phyloP scores from a whole-genome alignment of 441 rosid species.

The Pelargonium fulgidum region DNA sequence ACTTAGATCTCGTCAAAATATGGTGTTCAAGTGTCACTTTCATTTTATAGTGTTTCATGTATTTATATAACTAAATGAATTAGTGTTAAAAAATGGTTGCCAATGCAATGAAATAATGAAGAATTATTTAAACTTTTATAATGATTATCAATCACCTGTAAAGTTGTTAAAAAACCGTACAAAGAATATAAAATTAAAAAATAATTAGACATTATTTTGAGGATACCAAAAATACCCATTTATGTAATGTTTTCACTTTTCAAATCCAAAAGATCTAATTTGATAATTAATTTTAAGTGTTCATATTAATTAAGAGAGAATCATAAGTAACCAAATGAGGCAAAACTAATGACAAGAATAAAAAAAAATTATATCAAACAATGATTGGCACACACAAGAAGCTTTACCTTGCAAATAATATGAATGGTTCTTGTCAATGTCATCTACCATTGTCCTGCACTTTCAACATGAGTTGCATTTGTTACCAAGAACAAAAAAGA shows the following conservation, averaged over 20 bases:
- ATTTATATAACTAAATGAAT: background rate
- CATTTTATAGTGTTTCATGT: too few relatives aligned
- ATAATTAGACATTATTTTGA: too few relatives aligned
- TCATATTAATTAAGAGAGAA: too few relatives aligned
- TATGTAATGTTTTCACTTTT: too few relatives aligned
- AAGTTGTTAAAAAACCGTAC: background rate
- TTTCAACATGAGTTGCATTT: background rate
- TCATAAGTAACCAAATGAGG: too few relatives aligned
- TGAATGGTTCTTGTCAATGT: background rate
- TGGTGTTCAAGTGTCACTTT: too few relatives aligned
- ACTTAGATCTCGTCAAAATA: background rate
- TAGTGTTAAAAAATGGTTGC: background rate
- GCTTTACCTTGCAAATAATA: background rate
- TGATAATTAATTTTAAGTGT: too few relatives aligned
- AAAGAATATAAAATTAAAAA: background rate
- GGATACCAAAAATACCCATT: too few relatives aligned
- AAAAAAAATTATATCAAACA: too few relatives aligned
- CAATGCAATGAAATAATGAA: background rate
- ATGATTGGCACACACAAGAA: background rate
- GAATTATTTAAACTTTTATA: background rate
- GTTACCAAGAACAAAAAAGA: background rate
- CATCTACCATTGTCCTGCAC: background rate
- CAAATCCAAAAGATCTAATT: too few relatives aligned
- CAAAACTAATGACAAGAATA: background rate
- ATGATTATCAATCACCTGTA: conserved; percentile 1